phyloP scores from a whole-genome alignment of 306 rosid species.

The Hylodesmum podocarpum region DNA sequence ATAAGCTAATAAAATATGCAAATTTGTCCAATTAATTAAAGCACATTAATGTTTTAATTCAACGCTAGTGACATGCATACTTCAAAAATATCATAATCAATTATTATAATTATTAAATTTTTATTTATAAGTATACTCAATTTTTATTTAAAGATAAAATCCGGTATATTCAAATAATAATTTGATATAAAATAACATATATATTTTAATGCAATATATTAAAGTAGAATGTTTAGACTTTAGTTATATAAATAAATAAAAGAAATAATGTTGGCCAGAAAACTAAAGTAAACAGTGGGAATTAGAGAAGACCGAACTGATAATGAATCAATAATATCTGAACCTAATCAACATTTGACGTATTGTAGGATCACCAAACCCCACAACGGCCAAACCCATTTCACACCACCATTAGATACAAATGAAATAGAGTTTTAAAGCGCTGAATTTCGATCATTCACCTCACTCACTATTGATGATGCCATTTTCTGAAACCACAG shows the following conservation, averaged over 20 bases:
- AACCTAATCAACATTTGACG: too few relatives aligned
- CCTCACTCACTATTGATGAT: not conserved
- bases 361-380: too few relatives aligned
- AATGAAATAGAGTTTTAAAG: not conserved
- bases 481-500: too few relatives aligned
- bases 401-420: not conserved
- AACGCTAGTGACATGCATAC: not conserved
- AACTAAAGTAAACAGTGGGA: not conserved
- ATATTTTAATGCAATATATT: too few relatives aligned
- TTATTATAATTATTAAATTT: not conserved
- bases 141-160: not conserved
- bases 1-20: not conserved
- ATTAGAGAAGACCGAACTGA: not conserved
- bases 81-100: not conserved
- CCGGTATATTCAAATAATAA: not conserved
- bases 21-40: too few relatives aligned
- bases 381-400: not conserved
- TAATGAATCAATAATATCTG: not conserved
- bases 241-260: not conserved
- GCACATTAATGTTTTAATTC: too few relatives aligned
- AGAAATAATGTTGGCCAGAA: not conserved
- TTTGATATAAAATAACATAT: too few relatives aligned
- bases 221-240: not conserved
- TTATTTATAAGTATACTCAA: not conserved
- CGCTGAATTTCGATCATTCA: not conserved